Percentiles rank a stretch among this genome's conserved stretches.
Conservation (phyloP, 805 yeast species). For the Clavispora vitiphila region DNA sequence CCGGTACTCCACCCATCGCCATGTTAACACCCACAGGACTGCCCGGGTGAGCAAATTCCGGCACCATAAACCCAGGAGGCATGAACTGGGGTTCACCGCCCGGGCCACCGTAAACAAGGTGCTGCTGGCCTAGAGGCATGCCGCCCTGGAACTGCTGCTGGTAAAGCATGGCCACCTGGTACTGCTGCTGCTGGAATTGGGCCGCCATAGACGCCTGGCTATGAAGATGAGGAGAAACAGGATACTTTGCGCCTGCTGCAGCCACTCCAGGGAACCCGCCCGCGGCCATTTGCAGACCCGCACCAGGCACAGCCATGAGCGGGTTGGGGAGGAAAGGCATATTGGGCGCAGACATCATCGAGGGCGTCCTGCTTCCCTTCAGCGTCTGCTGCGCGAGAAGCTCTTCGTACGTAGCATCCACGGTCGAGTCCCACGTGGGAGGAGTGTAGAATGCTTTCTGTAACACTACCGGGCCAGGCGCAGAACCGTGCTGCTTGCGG, state of each 20-base stretch:
- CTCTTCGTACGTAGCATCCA: constrained; percentile 51
- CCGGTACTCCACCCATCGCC: constrained; percentile 11
- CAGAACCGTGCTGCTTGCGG: constrained; percentile 24
- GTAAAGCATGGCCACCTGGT: constrained; percentile 35
- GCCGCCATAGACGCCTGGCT: constrained; percentile 28
- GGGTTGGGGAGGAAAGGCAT: constrained; percentile 31
- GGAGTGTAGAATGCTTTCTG: constrained; percentile 68
- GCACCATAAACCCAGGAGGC: constrained; percentile 20
- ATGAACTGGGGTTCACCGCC: constrained; percentile 28
- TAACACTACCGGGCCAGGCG: constrained; percentile 26
- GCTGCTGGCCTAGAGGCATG: constrained; percentile 32
- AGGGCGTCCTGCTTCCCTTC: constrained; percentile 8
- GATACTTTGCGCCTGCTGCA: constrained; percentile 8
- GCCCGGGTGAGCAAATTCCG: constrained; percentile 30
- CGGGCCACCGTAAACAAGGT: constrained; percentile 26
- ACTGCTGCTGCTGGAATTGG: constrained; percentile 34
- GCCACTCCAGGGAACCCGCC: constrained; percentile 12
- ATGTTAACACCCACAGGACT: constrained; percentile 27
- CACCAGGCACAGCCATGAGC: constrained; percentile 15
- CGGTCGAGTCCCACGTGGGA: constrained; percentile 69
- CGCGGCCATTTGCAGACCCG: constrained; percentile 19
- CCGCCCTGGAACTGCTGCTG: constrained; percentile 31
- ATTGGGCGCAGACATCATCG: constrained; percentile 13
- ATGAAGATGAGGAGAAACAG: constrained; percentile 29
- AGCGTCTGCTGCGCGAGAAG: constrained; percentile 40